Evolutionary conservation across 352 stramenopile species (phyloP).

Genomic region (Phytophthora brassicae): DNA sequence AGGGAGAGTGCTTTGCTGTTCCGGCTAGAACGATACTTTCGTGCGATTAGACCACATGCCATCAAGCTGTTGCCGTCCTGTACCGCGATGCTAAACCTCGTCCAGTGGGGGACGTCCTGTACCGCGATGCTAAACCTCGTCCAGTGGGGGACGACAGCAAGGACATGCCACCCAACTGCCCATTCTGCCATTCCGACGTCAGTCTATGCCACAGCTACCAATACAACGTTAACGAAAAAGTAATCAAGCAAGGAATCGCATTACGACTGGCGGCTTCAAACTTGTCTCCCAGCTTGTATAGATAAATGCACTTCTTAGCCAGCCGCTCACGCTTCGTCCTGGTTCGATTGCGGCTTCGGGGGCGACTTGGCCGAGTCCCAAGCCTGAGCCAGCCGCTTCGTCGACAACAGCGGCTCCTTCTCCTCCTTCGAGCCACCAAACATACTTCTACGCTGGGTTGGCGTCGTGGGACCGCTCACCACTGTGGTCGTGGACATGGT

Average conservation of each 20-base stretch:
- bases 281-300: background rate
- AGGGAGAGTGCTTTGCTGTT: background rate
- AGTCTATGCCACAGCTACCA: slow-evolving; percentile 14
- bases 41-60: slow-evolving; percentile 19
- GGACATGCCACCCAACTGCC: slow-evolving; percentile 1
- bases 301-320: slow-evolving; percentile 6
- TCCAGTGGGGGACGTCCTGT: too few relatives aligned
- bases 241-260: slow-evolving; percentile 4
- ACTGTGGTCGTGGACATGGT: slow-evolving; percentile 34
- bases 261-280: slow-evolving; percentile 4
- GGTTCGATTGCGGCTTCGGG: slow-evolving; percentile 23
- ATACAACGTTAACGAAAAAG: background rate
- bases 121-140: too few relatives aligned
- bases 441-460: slow-evolving; percentile 12
- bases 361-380: slow-evolving; percentile 41
- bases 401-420: slow-evolving; percentile 59
- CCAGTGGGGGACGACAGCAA: slow-evolving; percentile 7
- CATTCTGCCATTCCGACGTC: slow-evolving; percentile 13
- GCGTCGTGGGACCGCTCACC: slow-evolving; percentile 26
- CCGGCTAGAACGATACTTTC: background rate
- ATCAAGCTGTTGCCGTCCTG: background rate
- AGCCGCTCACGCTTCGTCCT: slow-evolving; percentile 14
- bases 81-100: background rate
- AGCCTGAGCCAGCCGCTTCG: slow-evolving; percentile 47
- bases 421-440: slow-evolving; percentile 50